phyloP scores from a whole-genome alignment of 2,329 filamentous ascomycete species.

The Penicillium sp. region DNA sequence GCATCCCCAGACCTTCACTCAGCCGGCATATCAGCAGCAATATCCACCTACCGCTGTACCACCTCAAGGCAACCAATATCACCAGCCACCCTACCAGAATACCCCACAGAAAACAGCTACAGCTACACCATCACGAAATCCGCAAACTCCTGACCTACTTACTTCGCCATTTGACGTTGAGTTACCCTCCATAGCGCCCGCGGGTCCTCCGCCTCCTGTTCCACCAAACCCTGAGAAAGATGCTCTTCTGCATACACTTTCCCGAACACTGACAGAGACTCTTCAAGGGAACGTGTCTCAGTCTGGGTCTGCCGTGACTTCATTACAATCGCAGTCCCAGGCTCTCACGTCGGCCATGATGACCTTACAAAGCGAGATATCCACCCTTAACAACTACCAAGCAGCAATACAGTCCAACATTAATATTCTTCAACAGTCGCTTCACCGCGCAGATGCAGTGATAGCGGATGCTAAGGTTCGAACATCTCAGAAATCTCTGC shows the following conservation, averaged over 20 bases:
- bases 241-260: constrained; percentile 73
- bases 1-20: neutral
- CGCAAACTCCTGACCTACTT: constrained; percentile 54
- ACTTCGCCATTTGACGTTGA: constrained; percentile 60
- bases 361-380: constrained; percentile 69
- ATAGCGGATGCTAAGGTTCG: constrained; percentile 69
- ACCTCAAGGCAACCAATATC: constrained; percentile 3
- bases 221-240: constrained; percentile 96
- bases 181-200: constrained; percentile 44
- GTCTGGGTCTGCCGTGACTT: constrained; percentile 68
- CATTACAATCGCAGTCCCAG: constrained; percentile 71
- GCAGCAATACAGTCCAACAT: constrained; percentile 72
- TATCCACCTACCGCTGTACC: constrained; percentile 9
- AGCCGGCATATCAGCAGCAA: constrained; percentile 20
- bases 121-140: constrained; percentile 13
- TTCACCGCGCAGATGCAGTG: constrained; percentile 72
- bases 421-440: constrained; percentile 68
- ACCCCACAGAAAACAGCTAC: constrained; percentile 10
- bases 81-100: constrained; percentile 2
- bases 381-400: constrained; percentile 66
- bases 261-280: constrained; percentile 63
- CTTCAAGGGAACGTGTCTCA: constrained; percentile 67
- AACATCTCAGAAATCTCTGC: constrained; percentile 17
- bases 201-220: constrained; percentile 69
- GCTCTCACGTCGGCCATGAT: constrained; percentile 70